Evolutionary conservation across 441 rosid species (phyloP).

Genomic region (Erodium trifolium): DNA sequence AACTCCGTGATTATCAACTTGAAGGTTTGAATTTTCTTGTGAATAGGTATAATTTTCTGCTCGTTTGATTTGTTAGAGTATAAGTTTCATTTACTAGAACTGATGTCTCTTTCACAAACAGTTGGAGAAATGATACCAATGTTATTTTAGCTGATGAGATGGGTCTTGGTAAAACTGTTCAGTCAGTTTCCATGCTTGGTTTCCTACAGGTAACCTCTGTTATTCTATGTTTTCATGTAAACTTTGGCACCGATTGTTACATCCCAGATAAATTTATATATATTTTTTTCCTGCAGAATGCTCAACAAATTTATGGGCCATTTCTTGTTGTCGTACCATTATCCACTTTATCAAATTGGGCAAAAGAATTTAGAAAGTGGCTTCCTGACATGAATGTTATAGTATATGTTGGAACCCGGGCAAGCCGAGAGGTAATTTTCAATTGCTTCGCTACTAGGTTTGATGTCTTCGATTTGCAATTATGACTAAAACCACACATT

Average conservation of each 20-base stretch:
- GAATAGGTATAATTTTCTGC: slow-evolving; percentile 49
- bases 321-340: slow-evolving; percentile 98
- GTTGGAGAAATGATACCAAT: slow-evolving; percentile 99
- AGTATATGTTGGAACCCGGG: slow-evolving; percentile 95
- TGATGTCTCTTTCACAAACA: slow-evolving; percentile 25
- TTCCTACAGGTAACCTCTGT: slow-evolving; percentile 69
- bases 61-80: slow-evolving; percentile 22
- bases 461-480: background rate
- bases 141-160: slow-evolving; percentile 99
- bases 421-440: slow-evolving; percentile 85
- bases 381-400: slow-evolving; percentile 89
- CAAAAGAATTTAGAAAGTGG: slow-evolving; percentile 98
- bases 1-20: slow-evolving; percentile 97
- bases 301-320: slow-evolving; percentile 96
- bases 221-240: slow-evolving; percentile 13
- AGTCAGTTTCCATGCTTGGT: slow-evolving; percentile 99
- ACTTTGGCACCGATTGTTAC: background rate
- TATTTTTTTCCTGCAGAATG: slow-evolving; percentile 44
- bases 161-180: slow-evolving; percentile 99
- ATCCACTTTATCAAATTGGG: slow-evolving; percentile 98
- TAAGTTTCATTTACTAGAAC: slow-evolving; percentile 10
- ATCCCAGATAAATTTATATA: slow-evolving; percentile 11
- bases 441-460: background rate
- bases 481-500: background rate
- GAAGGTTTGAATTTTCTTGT: slow-evolving; percentile 98